Evolutionary conservation across 2,329 filamentous ascomycete species (phyloP).

Genomic region (Pseudogymnoascus sp.): DNA sequence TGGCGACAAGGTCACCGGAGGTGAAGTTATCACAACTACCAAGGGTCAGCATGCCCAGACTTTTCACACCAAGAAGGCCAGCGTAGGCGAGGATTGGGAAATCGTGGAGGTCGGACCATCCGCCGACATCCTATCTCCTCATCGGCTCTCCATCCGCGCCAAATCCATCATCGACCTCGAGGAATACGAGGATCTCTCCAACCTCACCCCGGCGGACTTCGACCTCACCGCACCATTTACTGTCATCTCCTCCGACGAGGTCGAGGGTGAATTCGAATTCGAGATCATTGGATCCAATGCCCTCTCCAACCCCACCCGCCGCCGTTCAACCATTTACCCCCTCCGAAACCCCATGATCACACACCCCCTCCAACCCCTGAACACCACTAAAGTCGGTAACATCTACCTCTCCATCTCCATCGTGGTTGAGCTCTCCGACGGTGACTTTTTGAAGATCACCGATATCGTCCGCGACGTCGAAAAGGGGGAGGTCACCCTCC

Average conservation of each 20-base stretch:
- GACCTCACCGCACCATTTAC: too few relatives aligned
- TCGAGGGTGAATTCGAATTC: neutral
- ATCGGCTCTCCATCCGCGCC: neutral
- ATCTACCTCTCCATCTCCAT: neutral
- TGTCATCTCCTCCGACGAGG: neutral
- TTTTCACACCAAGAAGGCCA: neutral
- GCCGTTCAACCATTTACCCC: neutral
- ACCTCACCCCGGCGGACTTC: neutral
- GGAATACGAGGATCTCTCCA: neutral
- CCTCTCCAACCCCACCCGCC: neutral
- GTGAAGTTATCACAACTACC: neutral
- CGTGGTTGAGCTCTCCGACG: slow-evolving; percentile 19
- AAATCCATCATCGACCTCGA: neutral
- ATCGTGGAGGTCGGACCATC: neutral
- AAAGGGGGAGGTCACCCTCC: slow-evolving; percentile 26
- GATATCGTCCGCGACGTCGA: slow-evolving; percentile 28
- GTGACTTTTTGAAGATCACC: neutral
- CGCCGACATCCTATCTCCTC: neutral
- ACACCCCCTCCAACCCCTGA: neutral
- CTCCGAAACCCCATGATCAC: neutral
- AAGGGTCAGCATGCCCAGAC: neutral
- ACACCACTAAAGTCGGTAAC: neutral
- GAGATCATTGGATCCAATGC: neutral
- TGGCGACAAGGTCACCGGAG: neutral
- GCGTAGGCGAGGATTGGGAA: neutral